Base-by-base conservation (phyloP, 2,329 filamentous ascomycete species). In the Sclerotinia subarctica region DNA sequence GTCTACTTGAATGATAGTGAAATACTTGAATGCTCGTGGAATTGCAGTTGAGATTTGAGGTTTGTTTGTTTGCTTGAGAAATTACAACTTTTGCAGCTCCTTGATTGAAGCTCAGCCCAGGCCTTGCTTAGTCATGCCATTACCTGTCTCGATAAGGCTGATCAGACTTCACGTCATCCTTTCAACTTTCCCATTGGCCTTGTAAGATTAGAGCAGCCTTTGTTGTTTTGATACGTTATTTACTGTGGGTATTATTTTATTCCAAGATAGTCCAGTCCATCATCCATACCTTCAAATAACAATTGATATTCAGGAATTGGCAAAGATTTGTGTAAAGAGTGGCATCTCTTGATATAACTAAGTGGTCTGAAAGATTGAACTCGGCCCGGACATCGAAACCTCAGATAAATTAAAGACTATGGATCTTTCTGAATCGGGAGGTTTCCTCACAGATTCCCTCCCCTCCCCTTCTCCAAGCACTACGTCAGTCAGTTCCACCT, bases 401-500 rank as follows among this genome's bases (percentile, higher is more conserved):
- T 21, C 11, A 1, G n/a, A 52, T 26, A 38, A 24, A 6, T 32
- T 26, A 17, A 52, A 8, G 4, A 35, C 5, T 3, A 68, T 68
- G 66, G 66, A 68, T 44, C 54, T 21, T 24, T 29, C 56, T 32
- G 67, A 67, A 66, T 58, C 73, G 10, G 85, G 85, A 2, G 86
- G 85, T 47, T 88, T 88, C 72, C 63, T 88, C n/a, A 80, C 79
- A n/a, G 65, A 70, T 13, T 73, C 74, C n/a, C 66, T 76, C 5
- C 84, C 84, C 0, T 88, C 86, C 2, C 86, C 86, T 0, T 80
- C 85, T 0, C 85, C 85, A 4, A 86, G 82, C 68, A 79, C 78
- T 15, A 75, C 81, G 17, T 85, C 85, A 8, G 78, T 76, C 53
- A 79, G 64, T 38, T 71, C 70, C 26, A 71, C 67, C 24, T 57